Evolutionary conservation across 495 filamentous ascomycete species (phyloP), one percentile per base, ranked within the genome.

Genomic region (Amniculicola lignicola): DNA sequence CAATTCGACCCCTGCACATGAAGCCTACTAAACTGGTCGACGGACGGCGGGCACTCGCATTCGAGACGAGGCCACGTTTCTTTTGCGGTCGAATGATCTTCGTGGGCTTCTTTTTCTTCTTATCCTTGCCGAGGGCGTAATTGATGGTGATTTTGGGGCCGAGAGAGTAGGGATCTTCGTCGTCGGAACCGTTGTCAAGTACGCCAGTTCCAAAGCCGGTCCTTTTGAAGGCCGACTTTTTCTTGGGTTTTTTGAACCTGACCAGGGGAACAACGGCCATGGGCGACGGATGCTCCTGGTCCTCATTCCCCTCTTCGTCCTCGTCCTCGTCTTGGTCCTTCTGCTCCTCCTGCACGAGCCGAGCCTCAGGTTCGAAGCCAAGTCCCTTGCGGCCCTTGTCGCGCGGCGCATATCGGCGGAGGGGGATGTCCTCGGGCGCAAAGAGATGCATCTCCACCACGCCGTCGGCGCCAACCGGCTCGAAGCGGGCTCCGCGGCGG

Each of bases 121-220:
- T 94, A 44, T 91, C 87, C 2, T 86, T 86, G 23, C 88, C 91
- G 65, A 97, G 84, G 3, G 83, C 78, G 41, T 82, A 77, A 62
- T 89, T 95, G 68, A 95, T 96, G n/a, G 86, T 88, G 66, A 95
- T 91, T 64, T 83, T 83, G 6, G 93, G 93, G 0, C 93, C 91
- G 18, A 97, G 80, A 39, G 88, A 88, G 71, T 96, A 97, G 0
- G 88, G 88, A 64, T 97, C 94, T 65, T 96, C 93, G 50, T 97
- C 91, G 62, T 97, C 93, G n/a, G 93, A 96, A 2, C 90, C 92
- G 15, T 84, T 95, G 55, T 97, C 93, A 45, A 98, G 70, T 18
- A 96, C 74, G 2, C 93, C 93, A 12, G 94, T 86, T 0, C 93
- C 93, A 41, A 98, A 89, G 0, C 85, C 87, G 2, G 50, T 40